A percentile compares a stretch with the other conserved stretches of the same genome.
These are phyloP conservation scores for Phyllosticta citriasiana DNA, from an alignment of 2,329 filamentous ascomycete species.

Conservation along the genomic window DNA sequence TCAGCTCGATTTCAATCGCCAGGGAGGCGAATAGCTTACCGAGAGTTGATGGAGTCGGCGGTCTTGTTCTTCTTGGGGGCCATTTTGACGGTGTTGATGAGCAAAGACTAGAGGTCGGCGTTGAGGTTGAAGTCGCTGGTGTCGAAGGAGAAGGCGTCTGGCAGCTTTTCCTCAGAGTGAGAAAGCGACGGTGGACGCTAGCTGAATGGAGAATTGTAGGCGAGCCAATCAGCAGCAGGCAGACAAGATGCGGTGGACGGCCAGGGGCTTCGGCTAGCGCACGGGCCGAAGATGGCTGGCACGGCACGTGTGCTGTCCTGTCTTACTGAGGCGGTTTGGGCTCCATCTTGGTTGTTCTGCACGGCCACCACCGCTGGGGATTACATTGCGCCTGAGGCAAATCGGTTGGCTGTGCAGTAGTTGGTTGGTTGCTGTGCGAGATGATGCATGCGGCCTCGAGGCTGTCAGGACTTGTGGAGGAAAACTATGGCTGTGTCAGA, in stretches of 20 bases:
- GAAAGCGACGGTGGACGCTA: not conserved
- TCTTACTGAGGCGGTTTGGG: too few species aligned
- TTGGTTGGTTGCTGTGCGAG: too few species aligned
- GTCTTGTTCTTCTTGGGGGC: conserved; percentile 81
- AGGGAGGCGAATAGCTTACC: not conserved
- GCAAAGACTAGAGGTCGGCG: conserved; percentile 22
- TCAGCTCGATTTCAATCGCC: not conserved
- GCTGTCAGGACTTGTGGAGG: not conserved
- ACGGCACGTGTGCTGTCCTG: not conserved
- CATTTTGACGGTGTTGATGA: conserved; percentile 40
- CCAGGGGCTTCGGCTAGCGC: not conserved
- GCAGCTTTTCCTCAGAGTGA: conserved; percentile 10
- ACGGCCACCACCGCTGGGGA: too few species aligned
- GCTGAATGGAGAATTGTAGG: not conserved
- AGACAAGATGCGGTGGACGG: not conserved
- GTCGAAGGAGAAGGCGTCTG: not conserved
- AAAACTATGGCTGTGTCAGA: not conserved
- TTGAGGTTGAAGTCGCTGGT: conserved; percentile 19
- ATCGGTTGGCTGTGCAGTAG: too few species aligned
- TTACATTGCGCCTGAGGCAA: too few species aligned
- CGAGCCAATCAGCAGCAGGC: conserved; percentile 4
- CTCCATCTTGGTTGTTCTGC: too few species aligned
- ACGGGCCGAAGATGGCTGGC: not conserved
- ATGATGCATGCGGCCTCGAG: too few species aligned
- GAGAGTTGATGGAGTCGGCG: conserved; percentile 65